Evolutionary conservation across 352 stramenopile species (phyloP), one percentile per base, ranked within the genome.

Genomic region (Thalassiosira hispida): DNA sequence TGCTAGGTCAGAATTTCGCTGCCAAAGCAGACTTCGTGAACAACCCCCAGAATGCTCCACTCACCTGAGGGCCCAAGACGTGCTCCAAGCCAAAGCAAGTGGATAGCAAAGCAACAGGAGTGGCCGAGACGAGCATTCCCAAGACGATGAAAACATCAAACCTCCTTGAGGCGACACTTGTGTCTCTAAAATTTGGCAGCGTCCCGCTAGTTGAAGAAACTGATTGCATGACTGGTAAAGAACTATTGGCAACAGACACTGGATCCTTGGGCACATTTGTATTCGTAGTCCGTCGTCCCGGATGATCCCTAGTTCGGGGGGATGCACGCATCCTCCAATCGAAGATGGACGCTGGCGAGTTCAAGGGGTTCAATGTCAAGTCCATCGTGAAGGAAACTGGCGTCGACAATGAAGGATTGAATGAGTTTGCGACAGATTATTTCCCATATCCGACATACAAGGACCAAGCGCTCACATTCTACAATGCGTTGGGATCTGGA

Each of bases 341-440:
- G 1, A 77, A 65, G 29, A 25, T 68, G 52, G 61, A 53, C 8
- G 63, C 59, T 14, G 40, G 38, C 8, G 25, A 67, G 27, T 70
- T 88, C 1, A 61, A 90, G 14, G 86, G 77, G 14, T 90, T 92
- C 57, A 61, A 76, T 22, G 11, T 92, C 4, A 68, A 83, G 59
- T 78, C 81, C 9, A 69, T 92, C 5, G 69, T 92, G 12, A 92
- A 92, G 53, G 86, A 90, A 73, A 88, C 81, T 46, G 73, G 71
- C 51, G 35, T 87, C 16, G 87, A 92, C 61, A 75, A 92, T 64
- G 73, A 74, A 38, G 87, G 87, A 51, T 60, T 92, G 25, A 53
- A 20, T 22, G 73, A 88, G 25, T 92, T 92, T 47, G 42, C 81
- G 1, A 53, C 73, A 6, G 42, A 90, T 20, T 87, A 86, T 60